These are phyloP conservation scores for Sordariomycetes sp. DNA, from an alignment of 2,329 filamentous ascomycete species.

Conservation along the genomic window DNA sequence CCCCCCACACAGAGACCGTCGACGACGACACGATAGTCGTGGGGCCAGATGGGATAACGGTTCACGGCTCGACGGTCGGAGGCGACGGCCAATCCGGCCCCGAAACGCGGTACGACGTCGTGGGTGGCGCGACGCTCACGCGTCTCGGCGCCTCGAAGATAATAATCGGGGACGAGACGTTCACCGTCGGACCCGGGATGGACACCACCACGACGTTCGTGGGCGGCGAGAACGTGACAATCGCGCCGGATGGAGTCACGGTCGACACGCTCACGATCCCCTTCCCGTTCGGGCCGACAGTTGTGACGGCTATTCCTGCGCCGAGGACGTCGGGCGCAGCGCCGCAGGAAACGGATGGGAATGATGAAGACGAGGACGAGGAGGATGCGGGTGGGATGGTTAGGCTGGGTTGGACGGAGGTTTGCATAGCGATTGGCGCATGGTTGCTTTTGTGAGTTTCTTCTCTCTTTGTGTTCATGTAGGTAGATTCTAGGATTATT, in stretches of 20 bases:
- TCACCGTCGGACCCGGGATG: constrained; percentile 32
- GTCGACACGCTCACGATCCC: constrained; percentile 29
- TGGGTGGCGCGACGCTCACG: constrained; percentile 38
- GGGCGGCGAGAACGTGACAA: constrained; percentile 34
- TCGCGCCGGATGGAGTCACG: constrained; percentile 34
- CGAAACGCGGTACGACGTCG: constrained; percentile 28
- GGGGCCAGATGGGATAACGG: constrained; percentile 27
- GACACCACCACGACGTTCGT: constrained; percentile 29
- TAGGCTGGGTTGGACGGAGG: constrained; percentile 9
- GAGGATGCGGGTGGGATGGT: constrained; percentile 10
- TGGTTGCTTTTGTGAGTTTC: constrained; percentile 17
- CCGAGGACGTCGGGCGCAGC: constrained; percentile 1
- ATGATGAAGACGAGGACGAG: constrained; percentile 11
- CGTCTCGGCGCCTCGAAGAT: constrained; percentile 32
- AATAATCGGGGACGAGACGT: constrained; percentile 34
- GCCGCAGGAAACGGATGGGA: constrained; percentile 3
- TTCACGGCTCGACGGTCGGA: constrained; percentile 27
- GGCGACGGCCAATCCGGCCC: constrained; percentile 20
- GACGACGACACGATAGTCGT: constrained; percentile 37
- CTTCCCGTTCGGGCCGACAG: constrained; percentile 30
- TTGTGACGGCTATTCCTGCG: constrained; percentile 24
- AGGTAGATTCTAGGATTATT: not conserved
- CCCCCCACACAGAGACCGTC: constrained; percentile 23
- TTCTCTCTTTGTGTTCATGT: constrained; percentile 3
- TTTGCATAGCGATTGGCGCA: constrained; percentile 27